Conservation (phyloP, 2,329 filamentous ascomycete species). For the Arthrobotrys musiformis region DNA sequence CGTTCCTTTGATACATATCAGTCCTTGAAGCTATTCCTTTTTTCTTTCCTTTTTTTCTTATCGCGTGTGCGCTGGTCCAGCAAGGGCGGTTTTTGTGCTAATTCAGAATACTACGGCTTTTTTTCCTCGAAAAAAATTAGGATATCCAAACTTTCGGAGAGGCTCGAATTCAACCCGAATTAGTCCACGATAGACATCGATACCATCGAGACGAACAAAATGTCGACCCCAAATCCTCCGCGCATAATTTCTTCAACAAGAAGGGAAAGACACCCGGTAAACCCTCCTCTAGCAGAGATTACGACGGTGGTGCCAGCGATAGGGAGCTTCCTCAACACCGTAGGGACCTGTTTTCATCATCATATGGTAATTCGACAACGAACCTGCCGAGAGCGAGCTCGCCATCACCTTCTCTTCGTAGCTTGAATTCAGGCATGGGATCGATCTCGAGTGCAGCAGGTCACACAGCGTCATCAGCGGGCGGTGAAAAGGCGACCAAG, state of each 20-base stretch:
- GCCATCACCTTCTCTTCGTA: constrained; percentile 50
- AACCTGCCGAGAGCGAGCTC: constrained; percentile 50
- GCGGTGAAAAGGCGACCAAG: constrained; percentile 54
- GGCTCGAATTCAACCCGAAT: constrained; percentile 77
- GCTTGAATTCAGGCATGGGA: constrained; percentile 47
- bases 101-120: not conserved
- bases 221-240: constrained; percentile 66
- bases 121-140: too few species aligned
- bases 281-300: constrained; percentile 71
- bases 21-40: constrained; percentile 1
- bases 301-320: constrained; percentile 70
- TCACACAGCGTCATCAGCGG: constrained; percentile 18
- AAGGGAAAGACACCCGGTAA: constrained; percentile 69
- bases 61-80: not conserved
- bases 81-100: constrained; percentile 5
- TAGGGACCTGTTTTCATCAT: constrained; percentile 43
- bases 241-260: constrained; percentile 75
- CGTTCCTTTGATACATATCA: constrained; percentile 13
- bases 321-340: constrained; percentile 57
- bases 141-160: constrained; percentile 82
- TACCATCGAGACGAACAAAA: constrained; percentile 67
- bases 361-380: constrained; percentile 45
- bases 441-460: constrained; percentile 35
- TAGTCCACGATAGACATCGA: constrained; percentile 76
- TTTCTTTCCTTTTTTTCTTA: constrained; percentile 1